Conservation (phyloP, 768 basidiomycete genomes). For the Mycena crocata region DNA sequence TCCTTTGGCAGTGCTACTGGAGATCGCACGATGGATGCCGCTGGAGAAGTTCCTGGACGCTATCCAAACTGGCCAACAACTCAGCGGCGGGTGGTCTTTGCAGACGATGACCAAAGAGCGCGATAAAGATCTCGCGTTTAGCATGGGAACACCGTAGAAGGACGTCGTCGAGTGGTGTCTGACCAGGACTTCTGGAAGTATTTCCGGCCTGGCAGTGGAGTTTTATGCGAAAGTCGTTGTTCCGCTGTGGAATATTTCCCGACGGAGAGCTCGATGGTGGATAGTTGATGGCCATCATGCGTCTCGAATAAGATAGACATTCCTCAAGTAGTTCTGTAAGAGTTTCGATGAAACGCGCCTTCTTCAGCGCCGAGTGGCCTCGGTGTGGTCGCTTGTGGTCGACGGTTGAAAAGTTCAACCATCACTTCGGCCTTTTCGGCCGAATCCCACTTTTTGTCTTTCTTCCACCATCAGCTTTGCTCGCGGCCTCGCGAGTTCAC, state of each 20-base stretch:
- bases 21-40: constrained; percentile 25
- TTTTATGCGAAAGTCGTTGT: constrained; percentile 23
- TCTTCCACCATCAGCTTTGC: no score
- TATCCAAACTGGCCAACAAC: not conserved
- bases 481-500: no score
- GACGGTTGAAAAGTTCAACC: no score
- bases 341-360: no score
- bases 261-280: no score
- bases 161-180: constrained; percentile 27
- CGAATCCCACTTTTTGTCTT: no score
- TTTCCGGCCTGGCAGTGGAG: constrained; percentile 16
- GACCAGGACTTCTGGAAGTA: not conserved
- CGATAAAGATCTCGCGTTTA: constrained; percentile 11
- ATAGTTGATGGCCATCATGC: no score
- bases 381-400: no score
- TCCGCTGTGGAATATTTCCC: constrained; percentile 8
- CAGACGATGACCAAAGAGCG: not conserved
- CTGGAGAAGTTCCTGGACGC: not conserved
- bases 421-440: no score
- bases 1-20: constrained; percentile 19
- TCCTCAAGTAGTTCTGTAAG: no score
- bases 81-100: not conserved
- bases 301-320: no score
- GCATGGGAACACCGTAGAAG: constrained; percentile 7
- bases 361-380: no score